A percentile compares a stretch with the other conserved stretches of the same genome.
These are phyloP conservation scores for Leishmania amazonensis DNA, from an alignment of 208 protist genomes.

Conservation along the genomic window DNA sequence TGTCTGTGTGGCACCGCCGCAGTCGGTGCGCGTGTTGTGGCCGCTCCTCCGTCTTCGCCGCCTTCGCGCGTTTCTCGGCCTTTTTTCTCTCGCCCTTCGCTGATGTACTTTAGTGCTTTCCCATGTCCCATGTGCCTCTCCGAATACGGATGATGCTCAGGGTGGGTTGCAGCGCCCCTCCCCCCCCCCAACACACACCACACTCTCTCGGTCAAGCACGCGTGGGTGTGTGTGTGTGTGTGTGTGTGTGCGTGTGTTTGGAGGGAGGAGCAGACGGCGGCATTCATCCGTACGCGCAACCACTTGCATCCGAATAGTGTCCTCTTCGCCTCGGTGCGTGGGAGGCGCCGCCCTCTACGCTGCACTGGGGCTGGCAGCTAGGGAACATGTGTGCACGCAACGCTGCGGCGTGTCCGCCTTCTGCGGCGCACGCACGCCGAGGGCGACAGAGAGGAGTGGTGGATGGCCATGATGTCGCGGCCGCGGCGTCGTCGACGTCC, in stretches of 20 bases:
- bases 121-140: background rate
- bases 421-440: background rate
- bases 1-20: background rate
- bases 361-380: background rate
- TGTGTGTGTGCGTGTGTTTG: too few relatives aligned
- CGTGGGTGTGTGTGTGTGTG: too few relatives aligned
- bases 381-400: background rate
- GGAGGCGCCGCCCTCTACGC: background rate
- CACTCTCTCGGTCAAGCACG: too few relatives aligned
- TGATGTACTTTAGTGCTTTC: background rate
- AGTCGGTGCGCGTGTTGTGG: background rate
- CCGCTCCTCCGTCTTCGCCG: background rate
- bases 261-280: too few relatives aligned
- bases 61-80: background rate
- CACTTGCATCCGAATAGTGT: too few relatives aligned
- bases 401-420: background rate
- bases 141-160: background rate
- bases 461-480: background rate
- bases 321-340: background rate
- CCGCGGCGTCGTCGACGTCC: background rate
- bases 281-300: too few relatives aligned
- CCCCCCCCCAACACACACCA: too few relatives aligned
- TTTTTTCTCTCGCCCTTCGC: background rate
- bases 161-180: background rate
- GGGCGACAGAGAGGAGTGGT: background rate